phyloP scores from a whole-genome alignment of 129 eudicot species.

The Cynara cardunculus region DNA sequence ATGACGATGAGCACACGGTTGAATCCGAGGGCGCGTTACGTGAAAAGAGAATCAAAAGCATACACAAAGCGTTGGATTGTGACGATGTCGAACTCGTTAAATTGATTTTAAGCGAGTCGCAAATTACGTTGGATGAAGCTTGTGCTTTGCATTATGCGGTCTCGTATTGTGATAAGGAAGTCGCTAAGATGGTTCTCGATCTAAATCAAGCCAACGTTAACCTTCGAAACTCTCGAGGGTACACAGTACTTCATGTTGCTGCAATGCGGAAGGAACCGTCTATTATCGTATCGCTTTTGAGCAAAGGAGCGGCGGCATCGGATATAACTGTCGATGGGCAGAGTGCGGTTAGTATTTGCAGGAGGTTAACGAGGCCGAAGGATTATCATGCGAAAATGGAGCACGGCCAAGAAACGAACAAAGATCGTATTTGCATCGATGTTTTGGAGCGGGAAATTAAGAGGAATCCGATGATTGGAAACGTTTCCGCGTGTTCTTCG shows the following conservation, averaged over 20 bases:
- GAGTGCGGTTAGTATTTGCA: slow-evolving; percentile 57
- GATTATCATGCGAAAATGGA: slow-evolving; percentile 53
- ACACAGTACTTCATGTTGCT: slow-evolving; percentile 79
- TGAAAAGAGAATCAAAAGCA: slow-evolving; percentile 50
- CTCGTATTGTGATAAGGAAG: slow-evolving; percentile 58
- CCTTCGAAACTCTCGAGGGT: slow-evolving; percentile 52
- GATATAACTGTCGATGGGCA: slow-evolving; percentile 65
- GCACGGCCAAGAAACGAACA: slow-evolving; percentile 57
- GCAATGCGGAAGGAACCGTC: slow-evolving; percentile 76
- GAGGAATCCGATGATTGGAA: slow-evolving; percentile 53
- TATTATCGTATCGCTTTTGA: slow-evolving; percentile 49
- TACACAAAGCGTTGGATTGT: slow-evolving; percentile 72
- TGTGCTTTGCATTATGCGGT: slow-evolving; percentile 77
- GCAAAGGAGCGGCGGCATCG: slow-evolving; percentile 52
- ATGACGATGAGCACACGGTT: slow-evolving; percentile 16
- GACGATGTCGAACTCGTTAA: slow-evolving; percentile 73
- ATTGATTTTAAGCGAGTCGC: slow-evolving; percentile 54
- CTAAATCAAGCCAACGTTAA: slow-evolving; percentile 54
- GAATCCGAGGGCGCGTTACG: slow-evolving; percentile 33
- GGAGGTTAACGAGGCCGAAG: slow-evolving; percentile 67
- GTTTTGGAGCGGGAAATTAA: slow-evolving; percentile 68
- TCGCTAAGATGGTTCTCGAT: slow-evolving; percentile 56
- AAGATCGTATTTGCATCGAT: slow-evolving; percentile 67
- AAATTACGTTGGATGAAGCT: slow-evolving; percentile 58
- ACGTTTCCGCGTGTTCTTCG: slow-evolving; percentile 38